Evolutionary conservation across 805 yeast genomes (phyloP), one percentile per base, ranked within the genome.

Genomic region (Lachancea quebecensis): DNA sequence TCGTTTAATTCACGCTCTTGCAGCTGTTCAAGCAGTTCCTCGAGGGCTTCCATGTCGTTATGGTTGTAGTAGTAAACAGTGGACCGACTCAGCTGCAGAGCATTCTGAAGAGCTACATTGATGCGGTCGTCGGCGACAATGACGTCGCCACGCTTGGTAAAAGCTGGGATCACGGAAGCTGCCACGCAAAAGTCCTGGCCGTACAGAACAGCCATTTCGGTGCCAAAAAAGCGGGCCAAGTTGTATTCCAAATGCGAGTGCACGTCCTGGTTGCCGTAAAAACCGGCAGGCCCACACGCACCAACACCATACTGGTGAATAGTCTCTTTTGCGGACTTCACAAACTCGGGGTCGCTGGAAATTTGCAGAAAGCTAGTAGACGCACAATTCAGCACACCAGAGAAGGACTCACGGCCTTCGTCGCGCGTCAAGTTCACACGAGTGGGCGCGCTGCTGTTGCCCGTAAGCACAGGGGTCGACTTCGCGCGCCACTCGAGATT

Each of bases 201-300:
- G 61, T 93, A 93, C 37, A 91, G 69, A 45, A 93, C 86, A 39
- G 88, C 80, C 45, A 75, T 75, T 52, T 86, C 95, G 2, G 87
- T 76, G 21, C 84, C 88, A 52, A 91, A 78, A 59, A 80, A 91
- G 29, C 70, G 62, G 10, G 96, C 80, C 48, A 93, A 66, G 50
- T 80, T 84, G 55, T 79, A 79, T 62, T 89, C 95, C 46, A 86
- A 72, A 55, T 82, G 74, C 45, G 80, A 81, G 60, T 93, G 99
- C 37, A 82, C 88, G 60, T 89, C 96, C 66, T 89, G 96, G 49
- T 89, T 85, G 50, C 99, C 99, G 64, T 90, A 93, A 58, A 93
- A 93, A 46, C 95, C 95, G 36, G 97, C 95, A 4, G 99, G 98
- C 35, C 98, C 96, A 71, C 99, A 93, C 0, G 97, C 91, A 52